Evolutionary conservation across 306 rosid species (phyloP).

Genomic region (Neltuma alba): DNA sequence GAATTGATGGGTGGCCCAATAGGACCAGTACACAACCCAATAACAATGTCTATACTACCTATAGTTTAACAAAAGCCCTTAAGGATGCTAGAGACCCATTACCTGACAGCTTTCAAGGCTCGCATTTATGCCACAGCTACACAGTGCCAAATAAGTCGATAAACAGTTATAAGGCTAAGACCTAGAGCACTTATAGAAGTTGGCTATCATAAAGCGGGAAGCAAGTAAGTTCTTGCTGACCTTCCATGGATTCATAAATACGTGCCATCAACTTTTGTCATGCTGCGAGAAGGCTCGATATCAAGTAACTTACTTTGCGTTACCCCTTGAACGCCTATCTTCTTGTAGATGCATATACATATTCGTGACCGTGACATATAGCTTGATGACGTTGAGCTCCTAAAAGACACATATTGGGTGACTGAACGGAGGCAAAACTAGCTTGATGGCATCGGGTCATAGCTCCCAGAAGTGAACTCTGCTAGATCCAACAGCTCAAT

Average conservation of each 20-base stretch:
- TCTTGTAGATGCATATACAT: slow-evolving; percentile 8
- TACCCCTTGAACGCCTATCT: slow-evolving; percentile 24
- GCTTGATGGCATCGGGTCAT: neutral
- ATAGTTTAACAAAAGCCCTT: neutral
- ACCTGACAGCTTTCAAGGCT: slow-evolving; percentile 8
- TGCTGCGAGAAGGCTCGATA: slow-evolving; percentile 25
- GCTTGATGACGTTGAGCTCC: neutral
- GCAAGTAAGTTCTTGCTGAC: slow-evolving; percentile 32
- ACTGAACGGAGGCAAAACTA: neutral
- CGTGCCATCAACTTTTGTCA: slow-evolving; percentile 32
- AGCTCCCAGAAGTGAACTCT: neutral
- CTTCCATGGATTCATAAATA: slow-evolving; percentile 30
- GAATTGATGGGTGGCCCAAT: slow-evolving; percentile 13
- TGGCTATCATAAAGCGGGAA: slow-evolving; percentile 20
- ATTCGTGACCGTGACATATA: slow-evolving; percentile 16
- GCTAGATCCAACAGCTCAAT: slow-evolving; percentile 17
- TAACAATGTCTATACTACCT: neutral
- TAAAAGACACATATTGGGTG: neutral
- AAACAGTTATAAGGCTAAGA: slow-evolving; percentile 5
- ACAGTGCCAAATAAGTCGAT: slow-evolving; percentile 25
- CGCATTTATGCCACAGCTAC: slow-evolving; percentile 30
- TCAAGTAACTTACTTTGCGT: slow-evolving; percentile 9
- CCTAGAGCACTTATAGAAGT: slow-evolving; percentile 24
- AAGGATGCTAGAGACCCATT: slow-evolving; percentile 14
- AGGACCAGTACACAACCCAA: slow-evolving; percentile 15